Evolutionary conservation across 345 rosid species (phyloP).

Genomic region (Syzygium jambos): DNA sequence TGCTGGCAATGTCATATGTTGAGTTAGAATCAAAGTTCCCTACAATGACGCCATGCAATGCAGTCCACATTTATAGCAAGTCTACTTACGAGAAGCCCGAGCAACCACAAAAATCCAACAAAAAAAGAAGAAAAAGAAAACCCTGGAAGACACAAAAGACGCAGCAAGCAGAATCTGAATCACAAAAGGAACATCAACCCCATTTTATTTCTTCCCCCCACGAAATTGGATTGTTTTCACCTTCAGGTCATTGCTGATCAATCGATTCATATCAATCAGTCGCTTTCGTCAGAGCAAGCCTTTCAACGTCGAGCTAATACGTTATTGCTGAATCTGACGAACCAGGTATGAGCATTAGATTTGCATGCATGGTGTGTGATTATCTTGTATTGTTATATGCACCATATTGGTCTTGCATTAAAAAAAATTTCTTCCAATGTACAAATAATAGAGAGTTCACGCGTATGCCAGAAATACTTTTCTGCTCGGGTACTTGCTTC

Average conservation of each 20-base stretch:
- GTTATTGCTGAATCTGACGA: background rate
- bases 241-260: background rate
- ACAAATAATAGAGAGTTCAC: background rate
- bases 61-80: background rate
- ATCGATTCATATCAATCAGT: background rate
- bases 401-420: background rate
- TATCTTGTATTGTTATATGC: background rate
- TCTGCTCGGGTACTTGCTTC: background rate
- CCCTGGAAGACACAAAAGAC: background rate
- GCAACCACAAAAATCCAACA: background rate
- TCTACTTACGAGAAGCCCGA: background rate
- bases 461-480: background rate
- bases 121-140: background rate
- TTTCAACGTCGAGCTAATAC: background rate
- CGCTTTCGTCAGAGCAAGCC: background rate
- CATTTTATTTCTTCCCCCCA: background rate
- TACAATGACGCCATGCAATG: background rate
- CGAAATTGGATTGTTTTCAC: background rate
- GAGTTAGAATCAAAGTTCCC: background rate
- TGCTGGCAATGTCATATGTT: background rate
- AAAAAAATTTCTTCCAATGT: background rate
- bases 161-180: background rate
- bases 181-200: background rate
- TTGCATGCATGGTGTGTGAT: background rate
- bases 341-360: background rate